Percentiles rank a stretch among this genome's conserved stretches.
Conservation (phyloP, 202 grass and related monocot species). For the Eragrostis tef region DNA sequence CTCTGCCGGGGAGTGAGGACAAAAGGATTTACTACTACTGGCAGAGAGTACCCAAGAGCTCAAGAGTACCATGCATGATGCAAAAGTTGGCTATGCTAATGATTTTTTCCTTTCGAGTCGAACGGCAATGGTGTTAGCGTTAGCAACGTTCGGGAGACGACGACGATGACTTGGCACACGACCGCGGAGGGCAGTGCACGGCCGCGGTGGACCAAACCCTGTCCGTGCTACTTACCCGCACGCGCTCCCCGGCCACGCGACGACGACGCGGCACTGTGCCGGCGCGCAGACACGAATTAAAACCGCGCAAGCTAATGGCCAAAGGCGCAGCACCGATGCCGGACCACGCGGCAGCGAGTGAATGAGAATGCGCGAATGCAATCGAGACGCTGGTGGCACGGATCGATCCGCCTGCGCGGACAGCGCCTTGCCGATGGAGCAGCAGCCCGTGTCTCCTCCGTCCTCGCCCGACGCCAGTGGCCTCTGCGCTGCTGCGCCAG, state of each 20-base stretch:
- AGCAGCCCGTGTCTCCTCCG: neutral
- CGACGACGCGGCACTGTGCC: neutral
- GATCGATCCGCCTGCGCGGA: neutral
- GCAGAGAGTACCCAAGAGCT: neutral
- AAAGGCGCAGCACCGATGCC: conserved; percentile 11
- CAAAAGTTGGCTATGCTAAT: conserved; percentile 23
- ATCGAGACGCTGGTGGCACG: no score
- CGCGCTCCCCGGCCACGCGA: neutral
- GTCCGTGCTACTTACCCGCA: neutral
- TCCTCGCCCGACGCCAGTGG: no score
- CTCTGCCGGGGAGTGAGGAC: conserved; percentile 41
- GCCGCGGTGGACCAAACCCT: neutral
- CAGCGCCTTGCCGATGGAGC: neutral
- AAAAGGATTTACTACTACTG: conserved; percentile 21
- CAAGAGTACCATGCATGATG: neutral
- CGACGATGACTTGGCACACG: no score
- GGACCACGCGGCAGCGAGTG: conserved; percentile 4
- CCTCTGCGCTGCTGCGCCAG: no score
- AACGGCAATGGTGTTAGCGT: no score
- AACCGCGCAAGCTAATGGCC: conserved; percentile 2
- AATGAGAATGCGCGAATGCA: no score
- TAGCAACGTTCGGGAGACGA: no score
- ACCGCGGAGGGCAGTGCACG: no score
- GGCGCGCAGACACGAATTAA: conserved; percentile 28
- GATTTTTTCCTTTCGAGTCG: no score